Base-by-base conservation (phyloP, 2,329 filamentous ascomycete species). In the Davidsoniella eucalypti region DNA sequence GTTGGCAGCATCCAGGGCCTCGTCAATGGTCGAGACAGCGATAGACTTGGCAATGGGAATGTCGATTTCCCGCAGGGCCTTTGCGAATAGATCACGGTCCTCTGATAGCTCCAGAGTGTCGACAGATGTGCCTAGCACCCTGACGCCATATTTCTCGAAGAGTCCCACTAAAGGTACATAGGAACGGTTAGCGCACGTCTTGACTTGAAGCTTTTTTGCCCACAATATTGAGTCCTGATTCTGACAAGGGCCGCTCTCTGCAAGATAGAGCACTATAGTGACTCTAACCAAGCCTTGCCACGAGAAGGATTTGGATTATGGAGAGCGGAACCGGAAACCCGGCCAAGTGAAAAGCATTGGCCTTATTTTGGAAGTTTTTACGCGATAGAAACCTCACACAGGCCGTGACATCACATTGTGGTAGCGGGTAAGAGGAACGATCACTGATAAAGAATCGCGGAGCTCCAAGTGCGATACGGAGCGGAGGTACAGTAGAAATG, bases 21-120 rank as follows among this genome's bases (percentile, higher is more conserved):
- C 88, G 51, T 96, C 92, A 54, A 96, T 75, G 37, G 87, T 94
- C 59, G 78, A 75, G 53, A 95, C 90, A 55, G 92, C 92, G 59
- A 94, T 87, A 6, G 88, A 95, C 69, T 95, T 85, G 51, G 92
- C 92, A 60, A 96, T 95, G 54, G 92, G 92, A 58, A 96, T 96
- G 62, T 95, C 75, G 63, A 98, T 98, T 71, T 96, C 90, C 60
- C 94, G 88, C 54, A 98, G 75, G 46, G 92, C 92, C 70, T 93
- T 88, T 54, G 90, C 80, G 65, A 98, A 98, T 56, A 96, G 75
- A 63, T 96, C 92, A 70, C 92, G 82, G 65, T 98, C 92, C 69
- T 56, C 55, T 61, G 82, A 90, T 50, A 88, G 84, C 74, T 95
- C 87, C 53, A 98, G 75, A 17, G 92, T 96, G 67, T 86, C 82